Conservation (phyloP, 2,329 filamentous ascomycete genomes). For the Penicillium frequentans region DNA sequence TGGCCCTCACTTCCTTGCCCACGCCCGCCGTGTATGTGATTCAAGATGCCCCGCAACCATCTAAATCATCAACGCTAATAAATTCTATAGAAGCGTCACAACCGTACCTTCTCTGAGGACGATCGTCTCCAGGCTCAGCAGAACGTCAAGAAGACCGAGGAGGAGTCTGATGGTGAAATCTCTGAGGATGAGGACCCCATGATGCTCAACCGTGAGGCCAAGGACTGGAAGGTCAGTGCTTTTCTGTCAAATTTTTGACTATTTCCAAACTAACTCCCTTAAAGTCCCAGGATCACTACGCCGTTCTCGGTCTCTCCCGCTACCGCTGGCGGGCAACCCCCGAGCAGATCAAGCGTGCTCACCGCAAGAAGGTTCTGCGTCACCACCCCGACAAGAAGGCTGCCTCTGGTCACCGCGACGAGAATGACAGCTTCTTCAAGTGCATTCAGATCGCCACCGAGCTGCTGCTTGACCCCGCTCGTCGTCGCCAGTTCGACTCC, state of each 20-base stretch:
- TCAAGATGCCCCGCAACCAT: neutral
- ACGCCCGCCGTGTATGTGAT: conserved; percentile 76
- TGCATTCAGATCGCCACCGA: conserved; percentile 99
- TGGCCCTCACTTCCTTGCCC: conserved; percentile 95
- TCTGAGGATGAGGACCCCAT: conserved; percentile 91
- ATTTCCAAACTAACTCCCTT: conserved; percentile 9
- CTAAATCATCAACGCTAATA: conserved; percentile 6
- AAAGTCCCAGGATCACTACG: conserved; percentile 94
- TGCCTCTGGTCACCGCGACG: conserved; percentile 79
- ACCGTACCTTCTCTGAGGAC: conserved; percentile 98
- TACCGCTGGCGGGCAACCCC: conserved; percentile 91
- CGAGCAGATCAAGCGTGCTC: conserved; percentile 97
- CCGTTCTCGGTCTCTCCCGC: conserved; percentile 87
- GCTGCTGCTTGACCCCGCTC: conserved; percentile 85
- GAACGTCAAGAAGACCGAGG: conserved; percentile 92
- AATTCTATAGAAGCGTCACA: conserved; percentile 67
- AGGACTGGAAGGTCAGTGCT: conserved; percentile 91
- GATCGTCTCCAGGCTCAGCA: conserved; percentile 95
- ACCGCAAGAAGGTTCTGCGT: conserved; percentile 99
- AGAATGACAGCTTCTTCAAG: conserved; percentile 97
- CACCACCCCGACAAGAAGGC: conserved; percentile 99
- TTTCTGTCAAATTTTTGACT: neutral
- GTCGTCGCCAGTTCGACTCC: conserved; percentile 92
- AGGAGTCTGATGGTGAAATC: conserved; percentile 84
- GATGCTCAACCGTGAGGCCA: conserved; percentile 89